Base-by-base conservation (phyloP, 2,329 filamentous ascomycete genomes). In the Juglanconis sp. region DNA sequence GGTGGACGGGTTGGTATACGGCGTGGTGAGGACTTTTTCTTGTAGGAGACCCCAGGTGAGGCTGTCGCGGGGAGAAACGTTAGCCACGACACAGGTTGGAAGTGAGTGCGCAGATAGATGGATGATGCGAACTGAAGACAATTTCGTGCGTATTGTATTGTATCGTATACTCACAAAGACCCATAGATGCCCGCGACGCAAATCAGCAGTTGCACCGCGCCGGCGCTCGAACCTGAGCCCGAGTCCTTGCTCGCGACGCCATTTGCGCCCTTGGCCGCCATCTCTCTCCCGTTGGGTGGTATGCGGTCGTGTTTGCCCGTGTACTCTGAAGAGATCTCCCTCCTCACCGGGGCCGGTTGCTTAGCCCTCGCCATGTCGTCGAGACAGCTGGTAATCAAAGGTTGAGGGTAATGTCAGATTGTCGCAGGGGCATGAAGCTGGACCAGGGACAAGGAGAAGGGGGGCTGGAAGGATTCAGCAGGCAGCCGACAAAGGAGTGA, bases 111-210 rank as follows among this genome's bases (percentile, higher is more conserved):
- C 17, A 46, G 17, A 9, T 24, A 24, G 13, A 17, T 46, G 44
- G 5, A 17, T 46, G 8, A 3, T 17, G 42, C 2, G n/a, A 5
- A 5, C n/a, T 17, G 42, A 24, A 46, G 4, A 17, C 15, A 24
- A 24, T 6, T 24, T 24, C 17, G 17, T 24, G 17, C 17, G 17
- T 24, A 24, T 24, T 5, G 17, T 46, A 24, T 3, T 47, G 44
- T 36, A 51, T 53, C 34, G 34, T 57, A 31, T 35, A 76, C 84
- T 71, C 84, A 97, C 94, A 99, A 99, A 40, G 93, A 96, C 40
- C 89, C 92, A 74, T 99, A 99, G 68, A 99, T 99, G 62, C 95
- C 95, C 6, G 87, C 87, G n/a, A 97, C 92, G 65, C 93, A 94
- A 63, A 96, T 85, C 53, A 93, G 76, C 59, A 97, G 84, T 74